Evolutionary conservation across 1,284 basidiomycete genomes (phyloP).

Genomic region (Chalciporus sp.): DNA sequence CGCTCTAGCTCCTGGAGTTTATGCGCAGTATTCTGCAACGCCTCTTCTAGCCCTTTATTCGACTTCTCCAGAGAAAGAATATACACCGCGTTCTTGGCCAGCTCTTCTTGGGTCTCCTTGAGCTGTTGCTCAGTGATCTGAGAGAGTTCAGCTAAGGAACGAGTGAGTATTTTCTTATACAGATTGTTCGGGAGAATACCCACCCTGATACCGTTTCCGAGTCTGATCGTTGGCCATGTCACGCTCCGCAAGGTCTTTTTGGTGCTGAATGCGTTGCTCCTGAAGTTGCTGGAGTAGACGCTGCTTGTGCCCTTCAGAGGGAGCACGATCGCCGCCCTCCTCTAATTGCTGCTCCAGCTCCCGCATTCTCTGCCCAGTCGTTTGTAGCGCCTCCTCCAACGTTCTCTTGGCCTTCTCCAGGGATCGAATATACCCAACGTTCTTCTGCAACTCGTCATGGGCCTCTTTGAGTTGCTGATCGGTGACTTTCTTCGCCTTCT

Average conservation of each 20-base stretch:
- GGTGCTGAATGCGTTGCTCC: not conserved
- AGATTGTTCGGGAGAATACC: no score
- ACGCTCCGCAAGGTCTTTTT: not conserved
- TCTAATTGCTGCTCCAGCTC: conserved; percentile 74
- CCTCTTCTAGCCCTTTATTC: conserved; percentile 54
- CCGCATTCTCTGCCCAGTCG: conserved; percentile 74
- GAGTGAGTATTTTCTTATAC: no score
- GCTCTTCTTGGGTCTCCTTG: conserved; percentile 63
- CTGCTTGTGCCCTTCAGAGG: not conserved
- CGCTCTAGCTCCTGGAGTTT: conserved; percentile 64
- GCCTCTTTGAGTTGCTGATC: conserved; percentile 89
- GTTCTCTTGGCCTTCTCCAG: conserved; percentile 82
- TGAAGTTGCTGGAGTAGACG: not conserved
- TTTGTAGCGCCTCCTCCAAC: conserved; percentile 38
- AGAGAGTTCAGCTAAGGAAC: conserved; percentile 52
- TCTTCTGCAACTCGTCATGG: conserved; percentile 74
- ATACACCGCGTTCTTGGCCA: conserved; percentile 61
- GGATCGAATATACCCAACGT: conserved; percentile 77
- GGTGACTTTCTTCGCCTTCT: conserved; percentile 95
- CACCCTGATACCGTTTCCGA: not conserved
- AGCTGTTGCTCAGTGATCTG: conserved; percentile 63
- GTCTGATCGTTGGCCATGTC: not conserved
- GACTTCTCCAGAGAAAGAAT: conserved; percentile 65
- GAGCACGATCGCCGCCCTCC: conserved; percentile 52
- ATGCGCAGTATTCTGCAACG: conserved; percentile 53